Evolutionary conservation across 2,329 filamentous ascomycete species (phyloP).

Genomic region (Pseudogymnoascus sp.): DNA sequence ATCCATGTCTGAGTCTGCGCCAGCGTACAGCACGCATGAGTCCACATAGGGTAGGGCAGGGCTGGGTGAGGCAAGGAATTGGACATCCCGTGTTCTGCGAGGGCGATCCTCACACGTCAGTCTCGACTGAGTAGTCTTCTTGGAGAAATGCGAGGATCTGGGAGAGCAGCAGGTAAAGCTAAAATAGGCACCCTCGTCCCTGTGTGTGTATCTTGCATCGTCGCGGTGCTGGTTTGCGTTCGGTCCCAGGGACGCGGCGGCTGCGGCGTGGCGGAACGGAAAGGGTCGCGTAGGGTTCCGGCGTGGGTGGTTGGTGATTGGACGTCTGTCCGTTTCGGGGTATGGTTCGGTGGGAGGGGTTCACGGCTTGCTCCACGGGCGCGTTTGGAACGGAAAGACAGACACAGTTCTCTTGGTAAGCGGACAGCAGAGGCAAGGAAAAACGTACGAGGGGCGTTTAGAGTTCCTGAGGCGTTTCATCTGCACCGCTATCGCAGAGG

Average conservation of each 20-base stretch:
- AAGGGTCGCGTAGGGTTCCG: neutral
- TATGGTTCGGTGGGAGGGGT: conserved; percentile 4
- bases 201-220: neutral
- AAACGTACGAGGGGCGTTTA: neutral
- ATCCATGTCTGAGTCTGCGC: conserved; percentile 4
- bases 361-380: neutral
- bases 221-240: neutral
- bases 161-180: neutral
- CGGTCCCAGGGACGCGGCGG: conserved; percentile 1
- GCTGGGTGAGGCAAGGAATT: neutral
- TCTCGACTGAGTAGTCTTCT: neutral
- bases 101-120: neutral
- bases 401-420: neutral
- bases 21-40: neutral
- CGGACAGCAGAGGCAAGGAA: neutral
- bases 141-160: neutral
- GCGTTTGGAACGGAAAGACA: neutral
- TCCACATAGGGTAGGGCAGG: conserved; percentile 8
- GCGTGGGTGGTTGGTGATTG: neutral
- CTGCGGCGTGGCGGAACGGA: conserved; percentile 7
- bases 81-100: neutral
- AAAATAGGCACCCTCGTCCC: neutral
- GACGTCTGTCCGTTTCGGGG: neutral
- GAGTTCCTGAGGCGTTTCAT: neutral
- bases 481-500: neutral